Evolutionary conservation across 2,329 filamentous ascomycete species (phyloP).

Genomic region (Ambrosiella cleistominuta): DNA sequence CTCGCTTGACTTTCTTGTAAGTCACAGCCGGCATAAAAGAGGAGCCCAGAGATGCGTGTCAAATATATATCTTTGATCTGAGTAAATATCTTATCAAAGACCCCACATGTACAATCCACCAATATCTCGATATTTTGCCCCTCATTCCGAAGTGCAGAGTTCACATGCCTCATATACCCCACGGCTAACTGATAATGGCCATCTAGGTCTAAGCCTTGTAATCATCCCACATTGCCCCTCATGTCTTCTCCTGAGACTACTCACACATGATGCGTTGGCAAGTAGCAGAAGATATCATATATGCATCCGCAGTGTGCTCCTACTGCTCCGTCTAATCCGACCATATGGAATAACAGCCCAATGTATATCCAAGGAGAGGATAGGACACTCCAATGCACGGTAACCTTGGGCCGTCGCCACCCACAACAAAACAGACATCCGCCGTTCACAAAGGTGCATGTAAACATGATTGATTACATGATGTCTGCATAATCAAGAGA

Average conservation of each 20-base stretch:
- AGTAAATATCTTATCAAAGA: too few species aligned
- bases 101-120: too few species aligned
- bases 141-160: too few species aligned
- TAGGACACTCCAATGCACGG: too few species aligned
- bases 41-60: too few species aligned
- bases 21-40: neutral
- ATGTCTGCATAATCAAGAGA: too few species aligned
- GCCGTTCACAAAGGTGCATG: neutral
- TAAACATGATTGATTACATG: neutral
- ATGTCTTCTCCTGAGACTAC: neutral
- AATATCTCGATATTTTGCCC: too few species aligned
- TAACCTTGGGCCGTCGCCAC: too few species aligned
- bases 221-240: neutral
- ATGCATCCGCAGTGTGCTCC: neutral
- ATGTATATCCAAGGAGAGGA: neutral
- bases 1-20: neutral
- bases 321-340: neutral
- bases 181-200: neutral
- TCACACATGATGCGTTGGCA: conserved; percentile 10
- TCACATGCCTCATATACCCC: neutral
- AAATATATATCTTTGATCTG: too few species aligned
- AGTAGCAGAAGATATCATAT: neutral
- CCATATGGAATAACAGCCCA: neutral
- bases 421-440: too few species aligned
- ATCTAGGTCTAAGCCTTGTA: neutral